Evolutionary conservation across 129 eudicot species (phyloP), one percentile per base, ranked within the genome.

Genomic region (Saussurea involucrata): DNA sequence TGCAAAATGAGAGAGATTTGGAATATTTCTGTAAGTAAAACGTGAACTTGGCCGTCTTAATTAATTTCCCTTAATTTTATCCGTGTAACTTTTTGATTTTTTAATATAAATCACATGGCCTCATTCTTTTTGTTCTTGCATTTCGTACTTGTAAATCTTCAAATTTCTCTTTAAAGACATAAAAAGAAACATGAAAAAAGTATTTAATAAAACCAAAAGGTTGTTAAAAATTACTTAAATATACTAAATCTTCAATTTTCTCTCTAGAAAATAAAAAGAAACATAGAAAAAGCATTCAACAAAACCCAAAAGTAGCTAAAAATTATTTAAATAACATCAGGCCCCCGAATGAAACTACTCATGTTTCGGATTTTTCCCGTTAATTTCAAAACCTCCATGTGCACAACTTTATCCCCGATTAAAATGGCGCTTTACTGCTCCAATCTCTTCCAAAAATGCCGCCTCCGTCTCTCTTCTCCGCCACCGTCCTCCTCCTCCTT

Each of bases 281-380:
- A 33, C 70, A 36, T 53, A 70, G 49, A 22, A 73, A 65, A 73
- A 6, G 27, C n/a, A 31, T 24, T 53, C 5, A 36, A 55, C 33
- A 69, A 27, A 15, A 55, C 49, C 57, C 66, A 42, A 64, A 73
- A 60, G 40, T 66, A 9, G 18, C 13, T 6, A 3, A 7, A 65
- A 44, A 5, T 36, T 20, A 21, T 34, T 15, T 61, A 71, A 49
- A 13, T 31, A n/a, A 42, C 11, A 27, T 33, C 63, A 5, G 70
- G 76, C 34, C 75, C 76, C 42, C 17, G 44, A 37, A 75, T 75
- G 29, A 0, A 76, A 31, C 83, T 80, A 73, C 66, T 73, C 20
- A 4, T 17, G 24, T 73, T 80, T 80, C 71, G 71, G 75, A 80
- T 44, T 80, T 74, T 66, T 80, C 46, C 75, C 70, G 79, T 73